phyloP scores from a whole-genome alignment of 2,329 filamentous ascomycete genomes.

The Calonectria naviculata region DNA sequence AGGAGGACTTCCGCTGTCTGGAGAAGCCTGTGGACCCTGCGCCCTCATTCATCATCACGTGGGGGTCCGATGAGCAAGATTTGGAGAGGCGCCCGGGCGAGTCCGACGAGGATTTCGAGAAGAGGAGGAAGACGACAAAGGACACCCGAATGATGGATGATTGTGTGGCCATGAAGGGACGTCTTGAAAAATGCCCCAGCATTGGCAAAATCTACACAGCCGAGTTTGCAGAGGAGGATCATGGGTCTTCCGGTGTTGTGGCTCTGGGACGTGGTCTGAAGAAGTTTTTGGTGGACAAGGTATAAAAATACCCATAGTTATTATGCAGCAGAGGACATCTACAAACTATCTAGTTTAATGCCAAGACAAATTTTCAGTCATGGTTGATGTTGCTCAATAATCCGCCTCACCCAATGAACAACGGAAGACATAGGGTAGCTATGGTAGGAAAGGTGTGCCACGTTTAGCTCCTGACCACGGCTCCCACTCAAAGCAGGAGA shows the following conservation, averaged over 20 bases:
- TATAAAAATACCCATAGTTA: background rate
- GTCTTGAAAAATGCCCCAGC: background rate
- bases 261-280: background rate
- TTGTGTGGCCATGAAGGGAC: background rate
- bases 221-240: background rate
- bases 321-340: too few relatives aligned
- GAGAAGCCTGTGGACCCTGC: slow-evolving; percentile 25
- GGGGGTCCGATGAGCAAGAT: slow-evolving; percentile 44
- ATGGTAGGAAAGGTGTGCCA: too few relatives aligned
- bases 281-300: slow-evolving; percentile 4
- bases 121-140: slow-evolving; percentile 27
- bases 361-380: too few relatives aligned
- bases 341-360: too few relatives aligned
- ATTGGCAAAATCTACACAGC: background rate
- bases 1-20: slow-evolving; percentile 38
- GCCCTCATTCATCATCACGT: slow-evolving; percentile 48
- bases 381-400: too few relatives aligned
- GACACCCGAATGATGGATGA: background rate
- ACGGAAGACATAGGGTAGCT: too few relatives aligned
- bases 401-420: too few relatives aligned
- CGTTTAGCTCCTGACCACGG: too few relatives aligned
- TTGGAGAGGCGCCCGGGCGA: slow-evolving; percentile 42
- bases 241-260: background rate
- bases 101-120: slow-evolving; percentile 42
- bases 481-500: too few relatives aligned